Evolutionary conservation across 2,329 filamentous ascomycete genomes (phyloP).

Genomic region (Chlorencoelia australis): DNA sequence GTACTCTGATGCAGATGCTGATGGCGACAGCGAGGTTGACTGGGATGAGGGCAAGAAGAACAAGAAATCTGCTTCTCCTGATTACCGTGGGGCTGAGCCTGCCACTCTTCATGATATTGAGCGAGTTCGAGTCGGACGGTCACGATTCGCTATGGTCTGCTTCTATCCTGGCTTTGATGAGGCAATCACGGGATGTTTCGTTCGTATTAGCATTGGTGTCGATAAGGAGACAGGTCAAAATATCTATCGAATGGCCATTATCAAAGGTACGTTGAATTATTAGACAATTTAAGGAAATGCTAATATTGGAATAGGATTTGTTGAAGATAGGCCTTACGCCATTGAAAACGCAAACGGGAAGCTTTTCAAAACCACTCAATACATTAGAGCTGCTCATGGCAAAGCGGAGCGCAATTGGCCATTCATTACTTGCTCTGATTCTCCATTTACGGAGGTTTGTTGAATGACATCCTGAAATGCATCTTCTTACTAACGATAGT

Average conservation of each 20-base stretch:
- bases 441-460: slow-evolving; percentile 68
- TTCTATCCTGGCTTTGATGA: slow-evolving; percentile 86
- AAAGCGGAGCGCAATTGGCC: slow-evolving; percentile 77
- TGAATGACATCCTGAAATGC: background rate
- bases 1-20: slow-evolving; percentile 50
- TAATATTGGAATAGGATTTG: slow-evolving; percentile 50
- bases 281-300: slow-evolving; percentile 8
- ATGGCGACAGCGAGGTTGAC: slow-evolving; percentile 71
- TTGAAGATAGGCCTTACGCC: slow-evolving; percentile 70
- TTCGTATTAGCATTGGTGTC: slow-evolving; percentile 72
- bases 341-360: slow-evolving; percentile 67
- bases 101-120: slow-evolving; percentile 75
- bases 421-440: slow-evolving; percentile 84
- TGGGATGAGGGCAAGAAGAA: slow-evolving; percentile 51
- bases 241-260: slow-evolving; percentile 78
- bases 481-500: slow-evolving; percentile 8
- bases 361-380: slow-evolving; percentile 74
- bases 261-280: slow-evolving; percentile 55
- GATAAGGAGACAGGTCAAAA: slow-evolving; percentile 63
- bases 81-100: slow-evolving; percentile 46
- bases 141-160: slow-evolving; percentile 81
- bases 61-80: slow-evolving; percentile 35
- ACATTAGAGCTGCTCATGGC: slow-evolving; percentile 72
- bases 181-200: slow-evolving; percentile 73
- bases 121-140: slow-evolving; percentile 71